Evolutionary conservation across 2,329 filamentous ascomycete genomes (phyloP), one percentile per base, ranked within the genome.

Genomic region (Dothideomycetes sp.): DNA sequence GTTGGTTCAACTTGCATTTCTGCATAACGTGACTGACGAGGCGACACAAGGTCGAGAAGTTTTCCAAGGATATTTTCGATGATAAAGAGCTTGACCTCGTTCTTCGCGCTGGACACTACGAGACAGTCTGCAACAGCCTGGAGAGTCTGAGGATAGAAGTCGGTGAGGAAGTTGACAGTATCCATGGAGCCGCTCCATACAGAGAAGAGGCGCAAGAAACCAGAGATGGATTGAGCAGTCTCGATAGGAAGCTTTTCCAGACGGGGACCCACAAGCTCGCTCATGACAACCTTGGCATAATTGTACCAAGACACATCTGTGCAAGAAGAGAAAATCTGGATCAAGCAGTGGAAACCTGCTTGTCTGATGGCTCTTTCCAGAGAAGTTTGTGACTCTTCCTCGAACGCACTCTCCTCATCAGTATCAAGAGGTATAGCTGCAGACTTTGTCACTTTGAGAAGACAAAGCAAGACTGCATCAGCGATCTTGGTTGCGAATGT

Each of bases 201-300:
- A 3, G 77, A 78, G 47, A 98, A 78, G 4, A 98, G 68, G 47
- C 81, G 80, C 46, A 95, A 72, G 28, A 87, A 74, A 12, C 81
- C 84, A 3, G 91, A 96, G 6, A 95, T 70, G 11, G 86, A 85
- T 56, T 98, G 88, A 0, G 86, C 83, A 30, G 85, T 94, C 64
- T 98, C 91, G 4, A 75, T 69, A 0, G 87, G 77, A 40, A 98
- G 75, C 43, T 83, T 84, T 2, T 81, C 74, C 13, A 96, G 67
- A 49, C 86, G 75, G 13, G 85, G 85, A 37, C 76, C 77, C 32
- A 98, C 71, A 18, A 93, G 66, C 54, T 94, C 80, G 19, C 74
- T 66, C 39, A 91, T 76, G 37, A 96, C 80, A 1, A 74, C 61
- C 7, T 74, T 69, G 25, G 84, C 73, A 57, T 88, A 94, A 1